phyloP scores from a whole-genome alignment of 108 stramenopile genomes.

The Skeletonema grethae region DNA sequence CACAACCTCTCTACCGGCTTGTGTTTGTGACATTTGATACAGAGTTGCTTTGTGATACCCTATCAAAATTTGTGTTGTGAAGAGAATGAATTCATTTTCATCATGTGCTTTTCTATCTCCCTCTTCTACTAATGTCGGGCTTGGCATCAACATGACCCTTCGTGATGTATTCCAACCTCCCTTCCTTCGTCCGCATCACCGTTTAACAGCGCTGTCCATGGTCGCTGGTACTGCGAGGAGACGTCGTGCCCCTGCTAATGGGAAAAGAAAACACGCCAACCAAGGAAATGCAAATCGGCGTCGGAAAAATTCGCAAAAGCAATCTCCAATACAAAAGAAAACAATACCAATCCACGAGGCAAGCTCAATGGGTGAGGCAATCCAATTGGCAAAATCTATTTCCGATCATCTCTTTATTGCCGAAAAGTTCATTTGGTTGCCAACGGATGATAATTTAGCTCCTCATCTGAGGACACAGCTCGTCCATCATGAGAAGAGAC shows the following conservation, averaged over 20 bases:
- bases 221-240: not conserved
- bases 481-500: conserved; percentile 72
- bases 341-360: conserved; percentile 2
- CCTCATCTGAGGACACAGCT: conserved; percentile 58
- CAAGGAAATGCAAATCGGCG: not conserved
- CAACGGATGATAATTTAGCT: conserved; percentile 58
- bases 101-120: not conserved
- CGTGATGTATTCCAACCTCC: not conserved
- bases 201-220: not conserved
- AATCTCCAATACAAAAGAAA: conserved; percentile 8
- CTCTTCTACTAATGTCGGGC: not conserved
- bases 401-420: conserved; percentile 27
- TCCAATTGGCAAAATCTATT: conserved; percentile 31
- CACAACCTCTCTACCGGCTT: no score
- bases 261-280: not conserved
- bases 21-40: no score
- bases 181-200: not conserved
- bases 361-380: conserved; percentile 46
- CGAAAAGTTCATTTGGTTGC: conserved; percentile 61
- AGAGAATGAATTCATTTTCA: not conserved
- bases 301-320: not conserved
- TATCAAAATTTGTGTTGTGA: no score
- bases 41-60: no score
- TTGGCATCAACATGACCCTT: not conserved
- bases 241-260: not conserved